Evolutionary conservation across 495 filamentous ascomycete species (phyloP), one percentile per base, ranked within the genome.

Genomic region (Penicillium riverlandense): DNA sequence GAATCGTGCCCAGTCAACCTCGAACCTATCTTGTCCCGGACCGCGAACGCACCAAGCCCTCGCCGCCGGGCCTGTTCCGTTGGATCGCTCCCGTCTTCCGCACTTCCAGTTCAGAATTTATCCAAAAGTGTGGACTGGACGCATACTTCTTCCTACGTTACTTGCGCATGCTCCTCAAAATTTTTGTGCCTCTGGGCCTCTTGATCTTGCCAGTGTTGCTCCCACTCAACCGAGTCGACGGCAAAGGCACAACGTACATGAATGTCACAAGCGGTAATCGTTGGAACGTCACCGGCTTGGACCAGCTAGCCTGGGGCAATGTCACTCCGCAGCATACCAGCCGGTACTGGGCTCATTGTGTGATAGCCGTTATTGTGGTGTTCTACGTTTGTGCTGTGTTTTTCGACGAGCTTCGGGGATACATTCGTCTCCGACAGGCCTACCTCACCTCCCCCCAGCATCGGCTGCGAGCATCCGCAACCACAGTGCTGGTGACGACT

Each of bases 81-180:
- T 84, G 90, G 77, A 60, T 90, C 33, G 62, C 63, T 16, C 74
- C 82, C 22, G 75, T 95, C 30, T 86, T 92, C 65, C 80, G 75
- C 56, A 88, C 88, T 43, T 75, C 78, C 37, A 84, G 89, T 63
- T 74, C 85, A n/a, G 88, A 95, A 50, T 84, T 96, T 58, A 92
- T 96, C 47, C 83, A 87, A 33, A 96, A 95, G 65, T 95, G 88
- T 62, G 92, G 92, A 6, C 77, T 98, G 33, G 92, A 98, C 65
- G 91, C 94, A 54, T 98, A 96, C 70, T 95, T 98, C 65, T 98
- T 97, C 67, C 75, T 98, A 1, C 87, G 94, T 42, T 98, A 95
- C 60, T 75, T 98, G 11, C 87, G 91, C 43, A 92, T 95, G 61
- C 78, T 98, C 2, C 76, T 98, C 32, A 85, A 94, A 57, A 91